These are phyloP conservation scores for Spiromastix sp. DNA, from an alignment of 2,329 filamentous ascomycete species.

Conservation along the genomic window DNA sequence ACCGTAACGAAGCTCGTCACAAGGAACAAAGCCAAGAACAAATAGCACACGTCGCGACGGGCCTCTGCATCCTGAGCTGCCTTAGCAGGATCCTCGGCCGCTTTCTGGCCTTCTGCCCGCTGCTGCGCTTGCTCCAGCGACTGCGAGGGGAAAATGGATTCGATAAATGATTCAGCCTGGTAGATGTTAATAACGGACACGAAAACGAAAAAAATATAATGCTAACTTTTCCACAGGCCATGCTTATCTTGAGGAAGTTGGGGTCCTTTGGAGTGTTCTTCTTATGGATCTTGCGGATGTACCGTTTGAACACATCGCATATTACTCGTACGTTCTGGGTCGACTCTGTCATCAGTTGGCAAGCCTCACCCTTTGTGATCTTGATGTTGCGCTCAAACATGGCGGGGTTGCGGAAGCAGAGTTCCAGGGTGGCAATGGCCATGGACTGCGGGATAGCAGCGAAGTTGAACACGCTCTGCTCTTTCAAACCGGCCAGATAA, in stretches of 20 bases:
- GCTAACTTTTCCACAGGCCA: slow-evolving; percentile 72
- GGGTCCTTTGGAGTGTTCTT: slow-evolving; percentile 93
- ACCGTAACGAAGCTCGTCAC: slow-evolving; percentile 62
- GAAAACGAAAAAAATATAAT: neutral
- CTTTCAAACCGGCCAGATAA: slow-evolving; percentile 88
- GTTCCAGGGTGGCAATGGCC: slow-evolving; percentile 90
- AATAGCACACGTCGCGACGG: slow-evolving; percentile 5
- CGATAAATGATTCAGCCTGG: slow-evolving; percentile 90
- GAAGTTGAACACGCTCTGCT: slow-evolving; percentile 99
- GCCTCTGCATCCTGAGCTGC: slow-evolving; percentile 37
- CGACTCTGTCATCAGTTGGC: slow-evolving; percentile 80
- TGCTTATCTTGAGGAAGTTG: slow-evolving; percentile 83
- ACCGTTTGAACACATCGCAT: slow-evolving; percentile 71
- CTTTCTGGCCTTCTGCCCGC: slow-evolving; percentile 41
- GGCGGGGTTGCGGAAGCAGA: slow-evolving; percentile 81
- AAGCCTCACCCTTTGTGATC: slow-evolving; percentile 91
- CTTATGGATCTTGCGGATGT: slow-evolving; percentile 71
- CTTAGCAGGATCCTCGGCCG: slow-evolving; percentile 45
- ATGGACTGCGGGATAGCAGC: slow-evolving; percentile 93
- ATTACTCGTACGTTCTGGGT: slow-evolving; percentile 79
- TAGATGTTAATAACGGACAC: neutral
- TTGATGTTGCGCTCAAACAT: slow-evolving; percentile 87
- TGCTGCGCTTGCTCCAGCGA: slow-evolving; percentile 49
- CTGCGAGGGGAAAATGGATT: slow-evolving; percentile 81
- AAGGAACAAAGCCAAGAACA: slow-evolving; percentile 46